Evolutionary conservation across 2,329 filamentous ascomycete genomes (phyloP), one percentile per base, ranked within the genome.

Genomic region (Myotisia sp.): DNA sequence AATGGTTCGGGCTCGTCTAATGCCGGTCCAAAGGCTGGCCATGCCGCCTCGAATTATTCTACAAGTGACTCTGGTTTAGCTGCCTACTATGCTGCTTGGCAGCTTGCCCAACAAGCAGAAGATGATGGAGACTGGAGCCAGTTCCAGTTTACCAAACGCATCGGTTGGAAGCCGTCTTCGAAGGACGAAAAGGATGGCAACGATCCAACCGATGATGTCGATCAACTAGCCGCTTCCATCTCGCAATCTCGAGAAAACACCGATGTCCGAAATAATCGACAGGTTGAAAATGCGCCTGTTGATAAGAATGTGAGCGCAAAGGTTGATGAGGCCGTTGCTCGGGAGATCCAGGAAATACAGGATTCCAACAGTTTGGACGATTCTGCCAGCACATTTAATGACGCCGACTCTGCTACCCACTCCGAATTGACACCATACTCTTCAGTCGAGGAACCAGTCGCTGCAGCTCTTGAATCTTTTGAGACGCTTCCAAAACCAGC

Each of bases 21-120:
- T 36, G 59, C 60, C 36, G 63, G 67, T 40, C 64, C 69, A 40
- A 62, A 67, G 44, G 56, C 65, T 38, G 76, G 80, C 44, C 66
- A 71, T 47, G 70, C 70, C 36, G 61, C 65, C 37, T 68, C 71
- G 26, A 66, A 61, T 43, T 55, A 52, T 38, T 49, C 48, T 26
- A 47, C 51, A 12, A 59, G 54, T 38, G 71, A 79, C 61, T 71
- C 71, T 42, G 80, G 79, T 40, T 54, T 95, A 68, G 85, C 86
- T 42, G 85, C 83, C 48, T 94, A 93, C 60, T 92, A 85, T 50
- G 84, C 90, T 56, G 82, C 84, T 36, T 80, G 90, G 65, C 84
- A 87, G 58, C 79, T 80, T 55, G 72, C 77, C 43, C 76, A 87
- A 54, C 68, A 68, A 39, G 67, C 69, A 32, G 78, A 68, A 23